Evolutionary conservation across 2,329 filamentous ascomycete species (phyloP).

Genomic region (Hypoxylon sp.): DNA sequence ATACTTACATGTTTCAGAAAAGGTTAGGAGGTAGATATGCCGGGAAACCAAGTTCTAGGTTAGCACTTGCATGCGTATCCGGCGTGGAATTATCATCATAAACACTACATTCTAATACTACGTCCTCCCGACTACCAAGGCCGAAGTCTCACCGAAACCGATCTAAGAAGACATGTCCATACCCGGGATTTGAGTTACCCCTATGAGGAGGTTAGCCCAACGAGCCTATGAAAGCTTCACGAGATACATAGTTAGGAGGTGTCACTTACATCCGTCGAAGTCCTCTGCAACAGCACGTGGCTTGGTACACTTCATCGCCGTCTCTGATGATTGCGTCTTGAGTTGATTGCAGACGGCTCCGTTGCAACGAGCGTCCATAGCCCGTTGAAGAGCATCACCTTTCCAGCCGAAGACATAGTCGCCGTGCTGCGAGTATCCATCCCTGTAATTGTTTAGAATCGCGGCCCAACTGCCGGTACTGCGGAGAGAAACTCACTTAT

Average conservation of each 20-base stretch:
- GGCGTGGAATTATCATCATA: not conserved
- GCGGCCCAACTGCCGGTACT: too few relatives aligned
- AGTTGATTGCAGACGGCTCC: slow-evolving; percentile 48
- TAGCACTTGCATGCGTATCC: not conserved
- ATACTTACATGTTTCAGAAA: not conserved
- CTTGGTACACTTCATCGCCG: slow-evolving; percentile 42
- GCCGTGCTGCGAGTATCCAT: slow-evolving; percentile 53
- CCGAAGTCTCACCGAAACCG: not conserved
- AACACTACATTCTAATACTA: slow-evolving; percentile 12
- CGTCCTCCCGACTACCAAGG: slow-evolving; percentile 4
- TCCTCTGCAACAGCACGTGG: slow-evolving; percentile 42
- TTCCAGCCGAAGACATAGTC: slow-evolving; percentile 62
- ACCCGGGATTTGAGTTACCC: slow-evolving; percentile 49
- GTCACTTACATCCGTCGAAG: slow-evolving; percentile 52
- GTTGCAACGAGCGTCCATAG: slow-evolving; percentile 59
- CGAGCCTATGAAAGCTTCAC: not conserved
- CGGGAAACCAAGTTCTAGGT: too few relatives aligned
- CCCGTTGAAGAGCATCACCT: slow-evolving; percentile 59
- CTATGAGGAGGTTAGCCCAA: slow-evolving; percentile 40
- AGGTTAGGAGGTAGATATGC: not conserved
- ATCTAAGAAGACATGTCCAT: slow-evolving; percentile 37
- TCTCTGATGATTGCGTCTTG: slow-evolving; percentile 47
- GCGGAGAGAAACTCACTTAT: slow-evolving; percentile 39
- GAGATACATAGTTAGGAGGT: not conserved
- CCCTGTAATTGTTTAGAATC: slow-evolving; percentile 20